phyloP scores from a whole-genome alignment of 805 yeast species.

The Hanseniaspora meyeri region DNA sequence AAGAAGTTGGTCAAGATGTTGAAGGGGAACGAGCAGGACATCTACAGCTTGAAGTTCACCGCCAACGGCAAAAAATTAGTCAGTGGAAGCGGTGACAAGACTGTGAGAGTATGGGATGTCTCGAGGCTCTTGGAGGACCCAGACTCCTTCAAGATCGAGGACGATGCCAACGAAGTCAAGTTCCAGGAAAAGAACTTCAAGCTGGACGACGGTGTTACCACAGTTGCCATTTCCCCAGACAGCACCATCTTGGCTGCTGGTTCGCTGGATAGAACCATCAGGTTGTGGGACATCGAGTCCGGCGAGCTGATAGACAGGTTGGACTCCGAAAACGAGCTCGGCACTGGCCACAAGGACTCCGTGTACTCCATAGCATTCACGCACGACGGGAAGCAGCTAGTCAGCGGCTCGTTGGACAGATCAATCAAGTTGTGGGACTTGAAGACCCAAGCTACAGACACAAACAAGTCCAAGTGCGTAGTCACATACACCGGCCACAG shows the following conservation, averaged over 20 bases:
- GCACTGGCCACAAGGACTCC: conserved; percentile 91
- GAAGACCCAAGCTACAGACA: conserved; percentile 34
- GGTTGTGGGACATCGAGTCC: conserved; percentile 92
- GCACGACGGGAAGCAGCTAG: conserved; percentile 80
- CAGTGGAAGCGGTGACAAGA: conserved; percentile 91
- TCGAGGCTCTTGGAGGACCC: background rate
- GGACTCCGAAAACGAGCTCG: conserved; percentile 75
- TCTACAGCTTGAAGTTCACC: conserved; percentile 87
- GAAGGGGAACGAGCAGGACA: conserved; percentile 94
- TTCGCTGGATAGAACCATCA: conserved; percentile 82
- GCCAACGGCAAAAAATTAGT: conserved; percentile 88
- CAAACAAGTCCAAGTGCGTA: conserved; percentile 44
- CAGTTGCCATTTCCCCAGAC: conserved; percentile 93
- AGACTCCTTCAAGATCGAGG: background rate
- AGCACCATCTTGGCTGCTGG: conserved; percentile 94
- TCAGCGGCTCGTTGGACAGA: conserved; percentile 88
- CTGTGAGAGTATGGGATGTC: conserved; percentile 93
- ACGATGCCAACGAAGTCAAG: background rate
- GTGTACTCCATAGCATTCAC: conserved; percentile 92
- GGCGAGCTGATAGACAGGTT: conserved; percentile 85
- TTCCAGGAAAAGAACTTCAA: conserved; percentile 41
- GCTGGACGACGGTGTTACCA: conserved; percentile 95
- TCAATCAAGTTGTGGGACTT: conserved; percentile 93
- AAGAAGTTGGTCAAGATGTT: conserved; percentile 74
- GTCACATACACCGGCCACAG: conserved; percentile 92